Base-by-base conservation (phyloP, 1,139 yeast genomes). In the Debaryomyces sp. region DNA sequence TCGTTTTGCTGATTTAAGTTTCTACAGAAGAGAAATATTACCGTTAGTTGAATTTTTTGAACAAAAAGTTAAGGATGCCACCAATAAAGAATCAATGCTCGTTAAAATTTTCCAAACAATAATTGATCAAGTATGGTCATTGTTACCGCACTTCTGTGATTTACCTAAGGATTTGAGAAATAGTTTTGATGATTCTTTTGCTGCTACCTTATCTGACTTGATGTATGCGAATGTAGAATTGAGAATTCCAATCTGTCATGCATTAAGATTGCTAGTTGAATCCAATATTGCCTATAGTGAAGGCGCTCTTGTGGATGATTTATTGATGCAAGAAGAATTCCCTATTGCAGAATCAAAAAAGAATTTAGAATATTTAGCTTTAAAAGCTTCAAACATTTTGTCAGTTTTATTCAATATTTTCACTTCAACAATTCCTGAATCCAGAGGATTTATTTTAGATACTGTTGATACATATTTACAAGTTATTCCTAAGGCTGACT, bases 361-460 rank as follows among this genome's bases (percentile, higher is more conserved):
- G 44, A 85, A 87, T 57, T 57, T 91, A 47, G 79, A 80, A 51
- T 87, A 82, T 59, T 71, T 94, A 53, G 73, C 89, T 0, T 52
- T 81, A 0, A 85, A 83, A 56, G 82, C 96, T 5, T 70, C 87
- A 6, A 92, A 94, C 58, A 65, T 94, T 45, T 76, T 94, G 51
- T 87, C 96, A 21, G 97, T 91, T 24, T 73, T 95, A 50, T 90
- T 94, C 75, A 94, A 94, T 59, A 95, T 94, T 29, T 94, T 89
- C 67, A 82, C 95, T 21, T 91, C 91, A 57, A 91, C 97, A 7
- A 70, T 83, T 44, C 87, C 96, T 36, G 96, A 89, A 49, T 80
- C 91, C 17, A 82, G 99, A 66, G 88, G 89, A 17, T 90, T 80
- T 63, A 85, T 94, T 47, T 76, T 91, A 53, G 97, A 91, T 54